Conservation (phyloP, 129 eudicot genomes). For the Arctium minus region DNA sequence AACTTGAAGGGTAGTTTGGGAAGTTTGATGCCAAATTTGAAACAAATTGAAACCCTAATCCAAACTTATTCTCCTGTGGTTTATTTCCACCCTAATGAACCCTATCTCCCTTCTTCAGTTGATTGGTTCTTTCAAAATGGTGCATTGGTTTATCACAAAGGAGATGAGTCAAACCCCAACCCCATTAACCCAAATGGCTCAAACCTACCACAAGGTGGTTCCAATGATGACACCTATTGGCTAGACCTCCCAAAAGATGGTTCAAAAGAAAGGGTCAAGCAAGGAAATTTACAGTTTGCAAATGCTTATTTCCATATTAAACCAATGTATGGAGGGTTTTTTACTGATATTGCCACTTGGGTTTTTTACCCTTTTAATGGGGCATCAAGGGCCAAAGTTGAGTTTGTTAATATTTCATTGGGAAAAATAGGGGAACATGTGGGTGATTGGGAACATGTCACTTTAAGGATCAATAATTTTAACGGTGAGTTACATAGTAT, state of each 20-base stretch:
- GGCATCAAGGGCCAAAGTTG: conserved; percentile 47
- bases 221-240: conserved; percentile 52
- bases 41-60: conserved; percentile 40
- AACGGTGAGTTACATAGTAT: conserved; percentile 37
- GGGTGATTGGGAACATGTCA: conserved; percentile 58
- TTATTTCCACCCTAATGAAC: conserved; percentile 46
- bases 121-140: conserved; percentile 60
- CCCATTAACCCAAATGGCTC: conserved; percentile 34
- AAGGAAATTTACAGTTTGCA: conserved; percentile 40
- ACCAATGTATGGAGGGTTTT: conserved; percentile 48
- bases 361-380: conserved; percentile 63
- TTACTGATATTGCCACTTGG: conserved; percentile 53
- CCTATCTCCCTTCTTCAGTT: conserved; percentile 48
- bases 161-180: conserved; percentile 39
- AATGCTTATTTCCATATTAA: conserved; percentile 46
- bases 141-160: conserved; percentile 44
- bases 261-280: conserved; percentile 35
- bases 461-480: conserved; percentile 49
- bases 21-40: conserved; percentile 42
- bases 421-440: conserved; percentile 58
- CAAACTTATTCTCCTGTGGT: conserved; percentile 47
- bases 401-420: conserved; percentile 31
- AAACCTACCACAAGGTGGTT: conserved; percentile 55
- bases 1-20: conserved; percentile 31
- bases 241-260: conserved; percentile 41